These are phyloP conservation scores for Pharus latifolius DNA, from an alignment of 176 grass and related monocot genomes.

Conservation along the genomic window DNA sequence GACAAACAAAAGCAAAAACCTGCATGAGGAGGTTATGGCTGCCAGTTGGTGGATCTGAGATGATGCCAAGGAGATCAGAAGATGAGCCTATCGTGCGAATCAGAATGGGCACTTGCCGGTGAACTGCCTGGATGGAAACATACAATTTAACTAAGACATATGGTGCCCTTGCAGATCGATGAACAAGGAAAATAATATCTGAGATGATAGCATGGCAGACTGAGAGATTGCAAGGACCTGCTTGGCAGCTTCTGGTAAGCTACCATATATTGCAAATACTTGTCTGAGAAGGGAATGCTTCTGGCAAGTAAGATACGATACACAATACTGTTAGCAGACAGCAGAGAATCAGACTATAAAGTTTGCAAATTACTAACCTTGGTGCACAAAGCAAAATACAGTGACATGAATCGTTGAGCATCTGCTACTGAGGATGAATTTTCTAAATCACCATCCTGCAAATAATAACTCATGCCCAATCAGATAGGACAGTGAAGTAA, in stretches of 20 bases:
- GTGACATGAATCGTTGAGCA: conserved; percentile 67
- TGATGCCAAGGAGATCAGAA: conserved; percentile 56
- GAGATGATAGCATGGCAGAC: conserved; percentile 11
- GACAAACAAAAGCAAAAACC: conserved; percentile 32
- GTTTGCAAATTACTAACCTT: conserved; percentile 51
- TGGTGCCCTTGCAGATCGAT: not conserved
- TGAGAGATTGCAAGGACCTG: conserved; percentile 39
- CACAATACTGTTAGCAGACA: conserved; percentile 26
- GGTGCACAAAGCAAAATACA: conserved; percentile 94
- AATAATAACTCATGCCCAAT: conserved; percentile 19
- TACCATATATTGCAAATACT: conserved; percentile 77
- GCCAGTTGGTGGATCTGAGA: conserved; percentile 76
- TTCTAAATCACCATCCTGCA: conserved; percentile 57
- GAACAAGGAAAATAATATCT: not conserved
- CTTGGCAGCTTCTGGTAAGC: conserved; percentile 66
- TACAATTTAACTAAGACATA: conserved; percentile 14
- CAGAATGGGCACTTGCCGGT: conserved; percentile 72
- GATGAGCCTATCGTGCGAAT: conserved; percentile 78
- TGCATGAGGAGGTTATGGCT: conserved; percentile 61
- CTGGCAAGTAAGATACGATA: conserved; percentile 40
- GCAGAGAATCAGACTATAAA: conserved; percentile 5
- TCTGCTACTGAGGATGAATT: conserved; percentile 37
- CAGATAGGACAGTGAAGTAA: not conserved
- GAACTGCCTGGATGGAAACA: conserved; percentile 70
- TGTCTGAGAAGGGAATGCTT: conserved; percentile 86